Evolutionary conservation across 148 eudicot genomes (phyloP), one percentile per base, ranked within the genome.

Genomic region (Arctostaphylos glauca): DNA sequence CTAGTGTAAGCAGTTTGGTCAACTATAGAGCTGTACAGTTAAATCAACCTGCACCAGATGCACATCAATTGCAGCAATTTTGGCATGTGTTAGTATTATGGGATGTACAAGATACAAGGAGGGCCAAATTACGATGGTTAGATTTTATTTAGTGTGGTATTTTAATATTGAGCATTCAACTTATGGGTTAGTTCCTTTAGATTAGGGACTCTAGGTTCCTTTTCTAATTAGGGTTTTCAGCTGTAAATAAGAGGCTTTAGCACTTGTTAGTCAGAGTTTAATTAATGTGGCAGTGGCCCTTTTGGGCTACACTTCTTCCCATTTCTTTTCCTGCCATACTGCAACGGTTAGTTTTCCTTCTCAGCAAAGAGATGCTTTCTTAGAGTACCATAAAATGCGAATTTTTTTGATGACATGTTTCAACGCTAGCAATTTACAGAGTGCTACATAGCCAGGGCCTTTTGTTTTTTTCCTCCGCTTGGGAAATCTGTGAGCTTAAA

Each of bases 401-500:
- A 62, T 44, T 13, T 19, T 7, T 47, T 64, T 48, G 38, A 6
- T 14, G 25, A 47, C 64, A 54, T 14, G 13, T 77, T 16, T 73
- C 49, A 48, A 49, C 6, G 60, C n/a, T 54, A 52, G 60, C 12
- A 52, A 53, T 71, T 6, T 41, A 81, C 38, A 31, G 38, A 31
- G 46, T 60, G 82, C 18, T 59, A 5, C 25, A 46, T 46, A 43
- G 6, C 44, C 46, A 18, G 76, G 19, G 71, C 43, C 71, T 5
- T 4, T 5, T 31, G 38, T 2, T 49, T 14, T 23, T 50, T 75
- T 50, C 50, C 4, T 21, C 12, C 9, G 73, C 23, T 50, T 64
- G 49, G 53, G 44, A 62, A 60, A 31, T n/a, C 15, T 7, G 13
- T 83, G 82, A 56, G 67, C 64, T 47, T 56, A 68, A 83, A 55